These are phyloP conservation scores for Ostreobium quekettii DNA, from an alignment of 139 green algal genomes.

Conservation along the genomic window DNA sequence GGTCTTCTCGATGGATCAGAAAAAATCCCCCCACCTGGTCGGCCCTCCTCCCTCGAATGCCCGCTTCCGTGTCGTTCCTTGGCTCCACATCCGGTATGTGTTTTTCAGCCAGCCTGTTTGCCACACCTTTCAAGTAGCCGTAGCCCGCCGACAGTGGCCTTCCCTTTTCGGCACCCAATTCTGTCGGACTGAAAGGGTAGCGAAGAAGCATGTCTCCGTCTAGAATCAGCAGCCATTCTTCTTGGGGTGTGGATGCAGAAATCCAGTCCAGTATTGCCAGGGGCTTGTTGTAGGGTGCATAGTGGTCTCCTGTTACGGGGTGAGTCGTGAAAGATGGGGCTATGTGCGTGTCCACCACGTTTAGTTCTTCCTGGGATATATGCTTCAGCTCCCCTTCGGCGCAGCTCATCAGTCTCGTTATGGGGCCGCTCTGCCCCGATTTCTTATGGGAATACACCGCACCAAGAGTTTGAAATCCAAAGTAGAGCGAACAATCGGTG, in stretches of 20 bases:
- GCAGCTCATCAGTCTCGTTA: too few relatives aligned
- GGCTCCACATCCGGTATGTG: constrained; percentile 51
- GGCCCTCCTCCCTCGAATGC: constrained; percentile 27
- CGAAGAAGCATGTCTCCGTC: constrained; percentile 42
- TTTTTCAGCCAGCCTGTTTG: constrained; percentile 55
- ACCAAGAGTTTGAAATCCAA: too few relatives aligned
- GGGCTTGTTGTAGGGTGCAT: constrained; percentile 66
- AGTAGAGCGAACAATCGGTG: too few relatives aligned
- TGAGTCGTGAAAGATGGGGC: constrained; percentile 50
- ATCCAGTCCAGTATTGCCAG: constrained; percentile 72
- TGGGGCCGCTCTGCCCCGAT: too few relatives aligned
- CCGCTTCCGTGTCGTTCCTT: constrained; percentile 57
- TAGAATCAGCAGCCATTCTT: constrained; percentile 47
- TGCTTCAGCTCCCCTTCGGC: too few relatives aligned
- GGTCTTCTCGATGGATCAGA: constrained; percentile 67
- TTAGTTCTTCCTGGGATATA: constrained; percentile 3
- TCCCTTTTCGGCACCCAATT: not conserved
- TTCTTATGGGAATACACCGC: too few relatives aligned
- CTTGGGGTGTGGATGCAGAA: constrained; percentile 25
- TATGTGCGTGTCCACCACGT: constrained; percentile 49
- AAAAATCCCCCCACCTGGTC: constrained; percentile 76
- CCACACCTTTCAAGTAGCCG: constrained; percentile 42
- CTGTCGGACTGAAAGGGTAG: constrained; percentile 34
- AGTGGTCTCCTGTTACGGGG: constrained; percentile 33
- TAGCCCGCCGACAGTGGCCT: constrained; percentile 28